Conservation (phyloP, 2,329 filamentous ascomycete species). For the Cladophialophora exuberans region DNA sequence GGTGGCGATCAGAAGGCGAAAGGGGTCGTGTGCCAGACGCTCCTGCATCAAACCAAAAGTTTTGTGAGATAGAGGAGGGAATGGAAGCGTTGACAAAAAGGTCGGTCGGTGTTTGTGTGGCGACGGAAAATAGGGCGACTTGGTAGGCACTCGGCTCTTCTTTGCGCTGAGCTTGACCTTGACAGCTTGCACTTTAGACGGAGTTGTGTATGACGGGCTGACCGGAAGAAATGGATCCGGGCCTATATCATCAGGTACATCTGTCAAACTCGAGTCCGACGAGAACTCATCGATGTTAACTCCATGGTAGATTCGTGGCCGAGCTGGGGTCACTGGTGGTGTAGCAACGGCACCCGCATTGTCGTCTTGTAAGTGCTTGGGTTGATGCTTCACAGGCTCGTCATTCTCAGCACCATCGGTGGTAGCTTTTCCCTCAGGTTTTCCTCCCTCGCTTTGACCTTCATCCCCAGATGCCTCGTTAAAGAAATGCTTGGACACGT, state of each 20-base stretch:
- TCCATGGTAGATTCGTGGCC: slow-evolving; percentile 26
- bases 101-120: slow-evolving; percentile 34
- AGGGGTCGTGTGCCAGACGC: slow-evolving; percentile 72
- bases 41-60: slow-evolving; percentile 85
- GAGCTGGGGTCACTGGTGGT: slow-evolving; percentile 24
- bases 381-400: too few species aligned
- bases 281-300: slow-evolving; percentile 34
- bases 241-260: slow-evolving; percentile 40
- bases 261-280: slow-evolving; percentile 42
- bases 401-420: too few species aligned
- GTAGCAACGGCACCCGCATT: slow-evolving; percentile 12
- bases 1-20: slow-evolving; percentile 78
- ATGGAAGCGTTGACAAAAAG: slow-evolving; percentile 54
- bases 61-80: slow-evolving; percentile 66
- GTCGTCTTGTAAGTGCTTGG: too few species aligned
- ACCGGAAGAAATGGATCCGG: slow-evolving; percentile 22
- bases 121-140: slow-evolving; percentile 49
- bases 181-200: slow-evolving; percentile 18
- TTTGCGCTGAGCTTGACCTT: slow-evolving; percentile 17
- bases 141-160: slow-evolving; percentile 14
- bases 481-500: slow-evolving; percentile 32
- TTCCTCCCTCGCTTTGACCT: neutral
- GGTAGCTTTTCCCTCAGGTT: too few species aligned
- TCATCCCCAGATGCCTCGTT: slow-evolving; percentile 11
- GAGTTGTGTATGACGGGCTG: slow-evolving; percentile 1